Evolutionary conservation across 2,329 filamentous ascomycete genomes (phyloP), one percentile per base, ranked within the genome.

Genomic region (Phyllosticta ampelicida): DNA sequence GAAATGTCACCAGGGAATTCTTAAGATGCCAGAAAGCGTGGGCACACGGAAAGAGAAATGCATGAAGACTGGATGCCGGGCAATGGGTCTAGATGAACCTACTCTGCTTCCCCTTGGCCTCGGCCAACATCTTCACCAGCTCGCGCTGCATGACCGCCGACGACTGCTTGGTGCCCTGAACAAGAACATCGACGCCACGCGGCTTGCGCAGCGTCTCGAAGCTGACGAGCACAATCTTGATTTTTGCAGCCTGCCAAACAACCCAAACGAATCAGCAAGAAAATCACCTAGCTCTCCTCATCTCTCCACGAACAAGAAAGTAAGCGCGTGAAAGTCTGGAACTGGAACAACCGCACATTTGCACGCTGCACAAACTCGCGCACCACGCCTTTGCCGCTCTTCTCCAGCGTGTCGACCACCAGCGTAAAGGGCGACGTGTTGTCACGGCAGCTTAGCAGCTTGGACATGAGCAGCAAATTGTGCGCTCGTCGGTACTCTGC

Each of bases 391-490:
- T 77, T 79, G 6, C 85, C 88, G 23, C 85, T 84, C 73, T 96
- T 90, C 73, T 95, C 90, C 28, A 96, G 77, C 30, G 80, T 89
- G 71, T 97, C 92, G 59, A 96, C 78, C 2, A 96, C 74, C 23
- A 97, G 77, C 0, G 91, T 96, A 66, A 97, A 84, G 2, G 92
- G 92, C 53, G 90, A 95, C 13, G 87, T 84, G 59, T 83, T 84
- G 71, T 94, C 87, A 62, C 89, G 82, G 21, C 48, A 49, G 67
- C 85, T 89, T 62, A 96, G 78, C 1, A 96, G 77, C 68, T 90
- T 91, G 62, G 90, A 88, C 58, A 96, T 84, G 2, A 95, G 78
- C 2, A 95, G 81, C 20, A 95, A 75, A 69, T 90, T 91, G 72
- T 96, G 90, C 19, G 89, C 91, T 63, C 89, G 83, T 28, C 87